Evolutionary conservation across 129 eudicot genomes (phyloP), one percentile per base, ranked within the genome.

Genomic region (carrot (Daucus carota)): DNA sequence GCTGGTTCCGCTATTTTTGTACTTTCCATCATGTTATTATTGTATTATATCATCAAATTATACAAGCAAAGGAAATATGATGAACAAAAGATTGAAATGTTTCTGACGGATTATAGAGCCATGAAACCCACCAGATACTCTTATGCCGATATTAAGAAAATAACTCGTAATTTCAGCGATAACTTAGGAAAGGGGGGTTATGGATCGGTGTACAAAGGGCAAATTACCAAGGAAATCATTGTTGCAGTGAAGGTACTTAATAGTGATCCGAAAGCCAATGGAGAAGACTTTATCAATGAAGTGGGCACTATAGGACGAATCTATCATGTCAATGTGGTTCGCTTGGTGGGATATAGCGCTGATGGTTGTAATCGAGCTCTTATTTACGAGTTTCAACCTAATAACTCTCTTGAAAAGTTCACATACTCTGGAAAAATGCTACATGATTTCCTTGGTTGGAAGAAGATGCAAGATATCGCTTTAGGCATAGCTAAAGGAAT

Each of bases 201-300:
- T 73, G 77, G 77, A 8, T 47, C 66, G 0, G 77, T 73, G 0
- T 73, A 47, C 66, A 73, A 31, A 73, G 77, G 77, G 31, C 36
- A 73, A 62, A 60, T 73, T 14, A 47, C 77, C 36, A 73, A 15
- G 36, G 45, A 73, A 0, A 36, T 73, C 10, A 20, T 32, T 2
- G 67, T 73, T 29, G 77, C 77, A 7, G 77, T 73, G 1, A 73
- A 73, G 77, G 14, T 73, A 10, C 66, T 73, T 22, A 52, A 52
- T 1, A 3, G 60, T 22, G 38, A 16, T 28, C 36, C 77, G 0
- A 17, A 31, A 17, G 77, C 29, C 7, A 73, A 47, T 11, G 77
- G 77, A 15, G 77, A 73, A 18, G 77, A 73, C 24, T 73, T 74
- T 36, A 74, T 74, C 8, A 74, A 60, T 29, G 68, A 60, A 60